phyloP scores from a whole-genome alignment of 257 asterid genomes.

The Ajuga chamaepitys region DNA sequence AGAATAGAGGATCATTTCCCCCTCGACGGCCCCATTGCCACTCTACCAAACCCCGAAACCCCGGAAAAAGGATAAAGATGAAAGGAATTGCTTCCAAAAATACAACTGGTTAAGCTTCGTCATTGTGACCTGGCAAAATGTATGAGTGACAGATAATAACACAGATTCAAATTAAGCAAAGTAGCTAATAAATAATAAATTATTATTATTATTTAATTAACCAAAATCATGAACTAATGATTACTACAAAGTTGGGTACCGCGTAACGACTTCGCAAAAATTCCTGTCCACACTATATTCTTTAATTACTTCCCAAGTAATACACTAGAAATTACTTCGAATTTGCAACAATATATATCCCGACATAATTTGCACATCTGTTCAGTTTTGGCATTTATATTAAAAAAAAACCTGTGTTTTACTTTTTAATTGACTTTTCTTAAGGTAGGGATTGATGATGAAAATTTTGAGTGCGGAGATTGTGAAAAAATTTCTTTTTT shows the following conservation, averaged over 20 bases:
- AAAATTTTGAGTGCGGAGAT: no score
- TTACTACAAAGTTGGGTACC: slow-evolving; percentile 8
- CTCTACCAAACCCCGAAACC: no score
- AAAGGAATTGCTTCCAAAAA: neutral
- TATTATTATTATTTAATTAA: neutral
- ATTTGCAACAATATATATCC: neutral
- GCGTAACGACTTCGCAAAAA: slow-evolving; percentile 25
- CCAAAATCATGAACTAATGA: neutral
- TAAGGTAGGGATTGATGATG: no score
- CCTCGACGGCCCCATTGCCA: no score
- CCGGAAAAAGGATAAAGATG: neutral
- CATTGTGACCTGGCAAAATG: slow-evolving; percentile 25
- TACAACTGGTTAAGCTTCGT: slow-evolving; percentile 8
- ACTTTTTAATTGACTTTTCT: no score
- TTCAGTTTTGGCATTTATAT: no score
- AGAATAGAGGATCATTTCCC: no score
- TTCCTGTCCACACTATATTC: slow-evolving; percentile 12
- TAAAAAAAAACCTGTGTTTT: no score
- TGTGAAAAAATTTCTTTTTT: no score
- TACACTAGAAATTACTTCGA: neutral
- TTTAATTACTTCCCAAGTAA: slow-evolving; percentile 22
- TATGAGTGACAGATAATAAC: slow-evolving; percentile 11
- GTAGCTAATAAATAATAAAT: neutral
- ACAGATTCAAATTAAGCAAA: slow-evolving; percentile 5
- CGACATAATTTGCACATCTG: no score